Base-by-base conservation (phyloP, 345 rosid genomes). In the Eucalyptus erythrocorys region DNA sequence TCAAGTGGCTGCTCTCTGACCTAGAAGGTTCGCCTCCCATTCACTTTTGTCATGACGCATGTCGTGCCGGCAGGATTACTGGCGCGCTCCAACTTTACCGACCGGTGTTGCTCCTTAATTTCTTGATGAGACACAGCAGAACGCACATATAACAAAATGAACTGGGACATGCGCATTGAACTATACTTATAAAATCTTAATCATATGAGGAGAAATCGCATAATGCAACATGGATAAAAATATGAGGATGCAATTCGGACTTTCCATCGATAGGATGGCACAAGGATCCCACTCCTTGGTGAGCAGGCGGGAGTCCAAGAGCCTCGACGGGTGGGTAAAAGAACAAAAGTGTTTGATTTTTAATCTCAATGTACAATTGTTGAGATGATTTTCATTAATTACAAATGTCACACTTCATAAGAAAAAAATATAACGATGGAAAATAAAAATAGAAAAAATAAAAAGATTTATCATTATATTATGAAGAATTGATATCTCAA, bases 251-350 rank as follows among this genome's bases (percentile, higher is more conserved):
- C 4, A 21, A 51, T 51, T 51, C 2, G 2, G 1, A 51, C 57
- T 51, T 51, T 51, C 5, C 10, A 21, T 51, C 2, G 26, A 51
- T 51, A 51, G 57, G 26, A 51, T 51, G 57, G 57, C 57, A 51
- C 2, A 0, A 0, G 24, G 26, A 1, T 51, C 26, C 10, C 10
- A 1, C 26, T 51, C 26, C 57, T 51, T 21, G 26, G 26, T 51
- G 57, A 8, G 57, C 10, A 0, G 57, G 2, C 4, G 5, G 10
- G 57, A 51, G 57, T 51, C 26, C 0, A 51, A 1, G 57, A 51
- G 57, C 10, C 26, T 51, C 1, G 4, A 1, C 0, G 4, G 26
- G 57, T 51, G 26, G 10, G 57, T 21, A 21, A 19, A 51, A 51
- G 57, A 51, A 51, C 5, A 51, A 21, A 51, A 51, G 5, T 51